Percentiles rank a stretch among this genome's conserved stretches.
phyloP scores from a whole-genome alignment of 2,329 filamentous ascomycete genomes.

The Beauveria medogensis region DNA sequence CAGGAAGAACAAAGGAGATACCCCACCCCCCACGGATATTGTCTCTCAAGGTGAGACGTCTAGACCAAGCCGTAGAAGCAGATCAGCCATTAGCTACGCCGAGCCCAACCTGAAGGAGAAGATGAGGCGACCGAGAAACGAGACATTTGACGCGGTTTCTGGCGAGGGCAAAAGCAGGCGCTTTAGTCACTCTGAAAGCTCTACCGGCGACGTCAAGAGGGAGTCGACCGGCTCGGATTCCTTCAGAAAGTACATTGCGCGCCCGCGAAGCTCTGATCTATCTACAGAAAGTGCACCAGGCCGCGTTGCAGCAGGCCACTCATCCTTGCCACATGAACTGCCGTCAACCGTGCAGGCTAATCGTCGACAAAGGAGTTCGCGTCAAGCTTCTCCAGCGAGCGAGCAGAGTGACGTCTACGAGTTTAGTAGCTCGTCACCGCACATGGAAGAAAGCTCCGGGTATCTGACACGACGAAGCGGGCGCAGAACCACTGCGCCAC shows the following conservation, averaged over 20 bases:
- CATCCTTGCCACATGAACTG: background rate
- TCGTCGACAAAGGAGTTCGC: background rate
- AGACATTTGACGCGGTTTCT: constrained; percentile 64
- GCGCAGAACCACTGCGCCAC: constrained; percentile 27
- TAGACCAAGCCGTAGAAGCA: constrained; percentile 58
- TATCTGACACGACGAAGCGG: constrained; percentile 18
- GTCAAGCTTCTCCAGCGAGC: background rate
- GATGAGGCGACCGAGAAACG: constrained; percentile 73
- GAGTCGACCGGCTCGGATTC: constrained; percentile 24
- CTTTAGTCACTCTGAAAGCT: constrained; percentile 27
- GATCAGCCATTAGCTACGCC: constrained; percentile 67
- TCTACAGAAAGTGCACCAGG: background rate
- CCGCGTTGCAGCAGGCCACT: background rate
- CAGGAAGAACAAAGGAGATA: constrained; percentile 37
- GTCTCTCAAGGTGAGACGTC: constrained; percentile 47
- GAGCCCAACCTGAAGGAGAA: constrained; percentile 76
- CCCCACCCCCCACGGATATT: constrained; percentile 52
- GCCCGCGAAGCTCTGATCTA: background rate
- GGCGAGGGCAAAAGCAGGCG: constrained; percentile 50
- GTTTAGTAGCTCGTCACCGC: constrained; percentile 39
- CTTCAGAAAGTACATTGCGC: constrained; percentile 21
- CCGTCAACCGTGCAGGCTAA: background rate
- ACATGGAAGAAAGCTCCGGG: constrained; percentile 21
- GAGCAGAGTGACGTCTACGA: constrained; percentile 42
- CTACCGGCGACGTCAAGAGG: constrained; percentile 25